Evolutionary conservation across 805 yeast genomes (phyloP).

Genomic region (Clavispora phyllophila): DNA sequence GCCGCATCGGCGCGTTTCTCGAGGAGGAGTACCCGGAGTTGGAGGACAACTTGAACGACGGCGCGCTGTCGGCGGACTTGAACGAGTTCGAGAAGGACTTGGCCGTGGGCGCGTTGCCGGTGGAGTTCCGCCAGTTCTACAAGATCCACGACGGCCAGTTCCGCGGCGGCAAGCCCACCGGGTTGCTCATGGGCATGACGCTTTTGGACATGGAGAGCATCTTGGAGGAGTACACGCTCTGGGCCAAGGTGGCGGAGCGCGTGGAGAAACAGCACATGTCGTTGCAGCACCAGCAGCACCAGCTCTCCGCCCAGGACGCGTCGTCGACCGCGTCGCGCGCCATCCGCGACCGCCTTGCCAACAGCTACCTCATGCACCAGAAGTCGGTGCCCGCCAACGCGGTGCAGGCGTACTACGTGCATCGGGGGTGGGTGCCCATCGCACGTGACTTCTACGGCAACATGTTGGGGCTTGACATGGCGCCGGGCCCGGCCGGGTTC

Average conservation of each 20-base stretch:
- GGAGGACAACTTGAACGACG: constrained; percentile 38
- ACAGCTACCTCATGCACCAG: constrained; percentile 17
- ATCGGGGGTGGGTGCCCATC: constrained; percentile 18
- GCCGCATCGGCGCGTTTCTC: constrained; percentile 36
- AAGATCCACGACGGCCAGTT: constrained; percentile 44
- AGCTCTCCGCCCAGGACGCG: constrained; percentile 9
- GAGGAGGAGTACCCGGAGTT: constrained; percentile 45
- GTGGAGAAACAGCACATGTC: constrained; percentile 34
- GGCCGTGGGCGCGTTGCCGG: constrained; percentile 38
- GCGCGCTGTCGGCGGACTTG: constrained; percentile 42
- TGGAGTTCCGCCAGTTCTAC: constrained; percentile 41
- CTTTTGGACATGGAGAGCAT: constrained; percentile 40
- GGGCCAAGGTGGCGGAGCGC: constrained; percentile 38
- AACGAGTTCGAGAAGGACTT: constrained; percentile 43
- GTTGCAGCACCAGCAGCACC: constrained; percentile 23
- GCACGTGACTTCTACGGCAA: constrained; percentile 15
- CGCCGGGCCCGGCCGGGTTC: constrained; percentile 16
- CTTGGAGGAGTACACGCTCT: constrained; percentile 36
- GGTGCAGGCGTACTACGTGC: constrained; percentile 16
- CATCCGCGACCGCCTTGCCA: constrained; percentile 9
- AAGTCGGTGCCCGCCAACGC: constrained; percentile 16
- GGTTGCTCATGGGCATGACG: constrained; percentile 39
- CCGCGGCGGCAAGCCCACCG: constrained; percentile 43
- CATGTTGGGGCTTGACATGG: constrained; percentile 16
- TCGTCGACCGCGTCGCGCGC: constrained; percentile 9